Percentiles rank a stretch among this genome's conserved stretches.
Evolutionary conservation across 345 rosid species (phyloP).

Genomic region (Xanthoceras sorbifolium): DNA sequence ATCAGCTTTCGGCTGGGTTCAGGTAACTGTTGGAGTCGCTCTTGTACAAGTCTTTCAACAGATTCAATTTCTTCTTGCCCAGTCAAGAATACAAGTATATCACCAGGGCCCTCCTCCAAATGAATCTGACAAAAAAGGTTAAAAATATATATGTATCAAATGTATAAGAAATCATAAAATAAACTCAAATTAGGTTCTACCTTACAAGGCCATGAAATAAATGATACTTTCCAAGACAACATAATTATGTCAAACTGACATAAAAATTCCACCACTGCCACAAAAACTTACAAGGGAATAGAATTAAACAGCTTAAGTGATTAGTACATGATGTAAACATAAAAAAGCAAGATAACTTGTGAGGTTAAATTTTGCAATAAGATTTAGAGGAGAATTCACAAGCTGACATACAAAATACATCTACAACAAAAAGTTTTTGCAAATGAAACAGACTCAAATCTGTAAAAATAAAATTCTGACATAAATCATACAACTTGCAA

Average conservation of each 20-base stretch:
- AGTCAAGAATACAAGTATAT: conserved; percentile 88
- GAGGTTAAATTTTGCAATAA: neutral
- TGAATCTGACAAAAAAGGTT: conserved; percentile 55
- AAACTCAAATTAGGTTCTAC: neutral
- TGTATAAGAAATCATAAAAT: conserved; percentile 11
- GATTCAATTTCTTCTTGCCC: conserved; percentile 98
- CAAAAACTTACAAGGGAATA: neutral
- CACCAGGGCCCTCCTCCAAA: conserved; percentile 78
- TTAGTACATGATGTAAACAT: neutral
- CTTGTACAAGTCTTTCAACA: conserved; percentile 69
- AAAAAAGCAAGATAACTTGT: neutral
- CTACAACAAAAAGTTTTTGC: neutral
- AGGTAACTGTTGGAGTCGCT: conserved; percentile 61
- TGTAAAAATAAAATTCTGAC: neutral
- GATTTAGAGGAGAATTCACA: neutral
- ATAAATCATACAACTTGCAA: neutral
- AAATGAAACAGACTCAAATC: neutral
- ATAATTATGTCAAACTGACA: neutral
- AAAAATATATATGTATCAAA: neutral
- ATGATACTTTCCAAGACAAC: neutral
- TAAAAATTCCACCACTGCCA: neutral
- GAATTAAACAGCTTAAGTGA: neutral
- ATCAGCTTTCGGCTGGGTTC: conserved; percentile 56
- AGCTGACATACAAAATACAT: neutral
- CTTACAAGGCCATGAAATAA: neutral